Evolutionary conservation across 768 basidiomycete species (phyloP), one percentile per base, ranked within the genome.

Genomic region (Lactifluus subvellereus): DNA sequence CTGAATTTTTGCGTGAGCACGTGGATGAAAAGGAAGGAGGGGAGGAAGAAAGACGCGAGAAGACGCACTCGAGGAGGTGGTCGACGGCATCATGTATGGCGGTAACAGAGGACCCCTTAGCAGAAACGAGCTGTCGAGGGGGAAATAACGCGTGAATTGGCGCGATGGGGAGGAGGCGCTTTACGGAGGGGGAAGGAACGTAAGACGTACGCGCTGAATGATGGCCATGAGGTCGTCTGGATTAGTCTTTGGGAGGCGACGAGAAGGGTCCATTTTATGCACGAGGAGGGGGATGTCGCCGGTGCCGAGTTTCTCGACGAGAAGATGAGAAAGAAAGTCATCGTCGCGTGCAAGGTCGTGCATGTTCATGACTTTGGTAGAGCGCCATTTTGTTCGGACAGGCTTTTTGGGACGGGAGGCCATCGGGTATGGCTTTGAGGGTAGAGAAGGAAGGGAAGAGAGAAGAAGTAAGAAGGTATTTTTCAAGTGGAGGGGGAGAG

Each of bases 301-400:
- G 3, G 90, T 90, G 49, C 91, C 91, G 38, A 94, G 83, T 69
- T 92, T 92, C 77, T 94, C 91, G 65, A 94, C 89, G 61, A 94
- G 84, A 43, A 94, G 81, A 77, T 93, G 89, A 71, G 87, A 89
- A 72, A 94, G 85, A 73, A 92, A 93, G 76, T 94, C 91, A 74
- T 94, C 91, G 76, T 94, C 91, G 74, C 84, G 86, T 70, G 91
- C 89, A 65, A 94, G 83, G 83, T 94, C 91, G 75, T 83, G 83
- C 81, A 90, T 88, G 77, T 90, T 89, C 90, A 93, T 93, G 69
- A 89, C 86, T 79, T 89, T 91, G 54, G 89, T 92, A 20, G 86
- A 86, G 48, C 87, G 84, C 90, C 90, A 92, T 66, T 56, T 65
- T 16, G 64, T 22, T 10, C 45, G 54, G 33, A 30, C 0, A 9